Conservation (phyloP, 495 filamentous ascomycete species). For the Penicillium antarcticum region DNA sequence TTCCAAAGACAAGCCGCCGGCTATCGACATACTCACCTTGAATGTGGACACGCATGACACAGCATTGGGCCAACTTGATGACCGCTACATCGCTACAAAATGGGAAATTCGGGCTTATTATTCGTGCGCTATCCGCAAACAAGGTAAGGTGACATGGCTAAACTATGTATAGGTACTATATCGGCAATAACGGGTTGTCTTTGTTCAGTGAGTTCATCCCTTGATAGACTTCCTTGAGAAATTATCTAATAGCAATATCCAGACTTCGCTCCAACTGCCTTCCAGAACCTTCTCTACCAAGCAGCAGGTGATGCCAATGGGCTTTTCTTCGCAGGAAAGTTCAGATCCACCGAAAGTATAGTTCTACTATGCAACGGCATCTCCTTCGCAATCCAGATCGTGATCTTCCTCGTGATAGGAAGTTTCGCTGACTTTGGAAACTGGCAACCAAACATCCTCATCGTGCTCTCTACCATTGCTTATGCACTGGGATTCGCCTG, state of each 20-base stretch:
- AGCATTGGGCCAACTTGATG: constrained; percentile 25
- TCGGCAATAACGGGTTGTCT: constrained; percentile 64
- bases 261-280: constrained; percentile 64
- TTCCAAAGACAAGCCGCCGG: no score
- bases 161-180: constrained; percentile 49
- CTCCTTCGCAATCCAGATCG: constrained; percentile 60
- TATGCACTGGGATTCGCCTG: constrained; percentile 62
- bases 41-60: constrained; percentile 5
- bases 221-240: background rate
- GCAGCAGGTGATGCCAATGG: constrained; percentile 46
- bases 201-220: constrained; percentile 52
- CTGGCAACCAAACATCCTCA: constrained; percentile 60
- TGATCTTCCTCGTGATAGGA: constrained; percentile 57
- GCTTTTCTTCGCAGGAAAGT: constrained; percentile 49
- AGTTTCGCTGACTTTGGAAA: constrained; percentile 58
- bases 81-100: constrained; percentile 41
- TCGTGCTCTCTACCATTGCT: constrained; percentile 53
- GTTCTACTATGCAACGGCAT: constrained; percentile 61
- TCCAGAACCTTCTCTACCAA: constrained; percentile 60
- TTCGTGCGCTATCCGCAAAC: constrained; percentile 30
- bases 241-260: background rate
- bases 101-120: constrained; percentile 67
- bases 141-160: constrained; percentile 15
- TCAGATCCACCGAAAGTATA: constrained; percentile 58
- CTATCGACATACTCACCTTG: no score